Conservation (phyloP, 202 grass and related monocot species). For the Schoenoplectus tabernaemontani region DNA sequence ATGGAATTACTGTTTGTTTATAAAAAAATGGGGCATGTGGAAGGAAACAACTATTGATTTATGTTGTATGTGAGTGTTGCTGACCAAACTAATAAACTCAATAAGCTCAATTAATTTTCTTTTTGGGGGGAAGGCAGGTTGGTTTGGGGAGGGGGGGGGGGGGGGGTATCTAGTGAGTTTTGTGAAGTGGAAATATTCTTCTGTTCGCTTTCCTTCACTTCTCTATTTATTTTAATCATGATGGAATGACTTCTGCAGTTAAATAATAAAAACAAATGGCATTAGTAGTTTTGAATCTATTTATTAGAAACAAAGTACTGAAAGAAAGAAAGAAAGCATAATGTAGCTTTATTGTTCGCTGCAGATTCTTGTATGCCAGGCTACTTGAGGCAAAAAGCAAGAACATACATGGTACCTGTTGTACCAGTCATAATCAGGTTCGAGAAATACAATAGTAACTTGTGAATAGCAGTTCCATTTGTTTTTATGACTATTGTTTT, state of each 20-base stretch:
- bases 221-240: neutral
- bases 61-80: too few species aligned
- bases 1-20: too few species aligned
- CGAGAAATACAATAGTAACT: neutral
- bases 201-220: neutral
- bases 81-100: too few species aligned
- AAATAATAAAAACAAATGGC: too few species aligned
- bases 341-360: neutral
- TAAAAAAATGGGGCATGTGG: neutral
- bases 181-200: neutral
- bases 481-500: too few species aligned
- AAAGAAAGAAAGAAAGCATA: neutral
- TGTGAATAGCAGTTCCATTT: slow-evolving; percentile 20
- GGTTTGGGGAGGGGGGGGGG: too few species aligned
- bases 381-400: neutral
- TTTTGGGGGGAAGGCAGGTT: neutral
- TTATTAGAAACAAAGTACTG: neutral
- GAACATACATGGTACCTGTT: slow-evolving; percentile 13
- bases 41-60: neutral
- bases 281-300: neutral
- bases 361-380: neutral
- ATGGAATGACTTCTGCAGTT: too few species aligned
- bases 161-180: neutral
- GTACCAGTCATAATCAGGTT: slow-evolving; percentile 9
- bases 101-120: neutral